Conservation (phyloP, 371 early-diverging fungal genomes). For the Zancudomyces culisetae region DNA sequence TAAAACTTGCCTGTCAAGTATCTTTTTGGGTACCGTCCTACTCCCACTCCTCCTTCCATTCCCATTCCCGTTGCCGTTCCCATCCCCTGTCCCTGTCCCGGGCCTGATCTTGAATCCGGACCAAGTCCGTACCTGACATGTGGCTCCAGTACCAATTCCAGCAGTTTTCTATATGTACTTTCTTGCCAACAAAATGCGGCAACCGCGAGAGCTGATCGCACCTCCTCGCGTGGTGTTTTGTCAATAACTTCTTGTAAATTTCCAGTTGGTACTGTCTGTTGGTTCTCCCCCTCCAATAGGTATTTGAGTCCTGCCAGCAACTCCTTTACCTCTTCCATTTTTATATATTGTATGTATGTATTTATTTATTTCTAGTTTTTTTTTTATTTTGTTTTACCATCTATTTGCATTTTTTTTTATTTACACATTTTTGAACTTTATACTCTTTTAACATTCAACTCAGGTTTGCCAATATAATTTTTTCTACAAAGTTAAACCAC, state of each 20-base stretch:
- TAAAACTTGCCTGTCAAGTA: background rate
- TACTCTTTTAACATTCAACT: too few relatives aligned
- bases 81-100: background rate
- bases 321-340: background rate
- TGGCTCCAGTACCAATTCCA: background rate
- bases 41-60: background rate
- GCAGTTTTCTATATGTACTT: background rate
- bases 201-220: background rate
- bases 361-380: too few relatives aligned
- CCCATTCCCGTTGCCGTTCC: background rate
- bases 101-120: background rate
- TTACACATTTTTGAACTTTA: too few relatives aligned
- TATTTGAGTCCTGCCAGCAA: background rate
- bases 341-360: too few relatives aligned
- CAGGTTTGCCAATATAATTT: too few relatives aligned
- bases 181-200: background rate
- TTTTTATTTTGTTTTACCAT: too few relatives aligned
- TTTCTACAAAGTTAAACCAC: too few relatives aligned
- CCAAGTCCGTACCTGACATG: too few relatives aligned
- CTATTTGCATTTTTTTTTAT: too few relatives aligned
- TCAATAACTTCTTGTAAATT: background rate
- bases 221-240: background rate
- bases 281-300: background rate
- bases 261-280: background rate
- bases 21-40: background rate